Base-by-base conservation (phyloP, 208 protist species). In the Phytomonas sp. region DNA sequence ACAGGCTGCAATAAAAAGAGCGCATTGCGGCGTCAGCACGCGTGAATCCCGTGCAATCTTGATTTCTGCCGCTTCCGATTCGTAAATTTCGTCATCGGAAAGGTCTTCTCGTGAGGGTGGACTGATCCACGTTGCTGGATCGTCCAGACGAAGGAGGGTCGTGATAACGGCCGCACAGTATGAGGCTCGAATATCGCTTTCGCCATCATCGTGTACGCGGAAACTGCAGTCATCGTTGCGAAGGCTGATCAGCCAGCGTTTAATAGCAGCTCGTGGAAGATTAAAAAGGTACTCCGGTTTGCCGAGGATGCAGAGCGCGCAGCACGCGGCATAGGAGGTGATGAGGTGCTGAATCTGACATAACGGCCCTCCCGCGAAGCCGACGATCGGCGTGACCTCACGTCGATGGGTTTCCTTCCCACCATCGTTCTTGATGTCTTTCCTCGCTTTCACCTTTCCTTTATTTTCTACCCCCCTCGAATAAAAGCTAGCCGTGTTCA, bases 141-240 rank as follows among this genome's bases (percentile, higher is more conserved):
- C 81, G 68, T 91, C 80, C 0, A 97, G 78, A 36, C 83, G 74
- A 4, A 97, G 76, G 0, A 96, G 71, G 7, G 66, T 64, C 15
- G 84, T 81, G 23, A 96, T 80, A n/a, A 92, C 79, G 0, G 93
- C 76, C 2, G 75, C 91, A 68, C 88, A 94, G 82, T 97, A 98
- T 30, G 80, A 88, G 3, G 83, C 91, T 9, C 95, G 91, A 32
- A 97, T 75, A 70, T 98, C 93, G 6, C 76, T 71, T 70, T 98
- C 93, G 2, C 93, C 95, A 28, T 82, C 87, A 20, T 72, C 60
- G 71, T 97, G 87, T 73, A 98, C 87, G 37, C 73, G 59, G 71
- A 97, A 97, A 56, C 89, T 85, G 30, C 90, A 88, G 36, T 91
- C 86, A 13, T 75, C 59, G 37, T 80, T 75, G 33, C 92, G 89